Percentiles rank a stretch among this genome's conserved stretches.
These are phyloP conservation scores for Moringa oleifera DNA, from an alignment of 345 rosid genomes.

Conservation along the genomic window DNA sequence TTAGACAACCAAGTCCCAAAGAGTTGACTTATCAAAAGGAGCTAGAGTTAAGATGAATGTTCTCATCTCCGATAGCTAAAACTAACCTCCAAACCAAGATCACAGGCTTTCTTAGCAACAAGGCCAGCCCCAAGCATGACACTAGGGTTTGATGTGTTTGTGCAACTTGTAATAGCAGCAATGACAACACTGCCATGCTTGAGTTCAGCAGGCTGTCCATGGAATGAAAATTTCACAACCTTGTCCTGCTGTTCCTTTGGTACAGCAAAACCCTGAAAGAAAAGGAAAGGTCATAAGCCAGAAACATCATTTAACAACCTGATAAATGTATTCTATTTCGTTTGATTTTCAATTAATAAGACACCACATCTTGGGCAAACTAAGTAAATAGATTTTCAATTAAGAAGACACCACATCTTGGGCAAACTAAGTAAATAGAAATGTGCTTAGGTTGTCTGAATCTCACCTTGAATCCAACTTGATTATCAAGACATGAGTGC, in stretches of 20 bases:
- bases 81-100: slow-evolving; percentile 64
- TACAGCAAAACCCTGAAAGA: slow-evolving; percentile 63
- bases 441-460: background rate
- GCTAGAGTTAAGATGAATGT: background rate
- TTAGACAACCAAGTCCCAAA: background rate
- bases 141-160: slow-evolving; percentile 78
- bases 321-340: background rate
- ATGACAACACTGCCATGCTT: slow-evolving; percentile 74
- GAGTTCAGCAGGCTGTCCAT: slow-evolving; percentile 62
- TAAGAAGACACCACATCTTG: background rate
- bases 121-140: slow-evolving; percentile 84
- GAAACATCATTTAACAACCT: background rate
- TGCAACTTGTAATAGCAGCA: slow-evolving; percentile 80
- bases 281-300: background rate
- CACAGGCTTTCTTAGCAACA: slow-evolving; percentile 72
- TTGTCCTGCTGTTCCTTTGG: slow-evolving; percentile 60
- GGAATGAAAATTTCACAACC: slow-evolving; percentile 49
- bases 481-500: slow-evolving; percentile 75
- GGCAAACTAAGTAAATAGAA: background rate
- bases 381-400: background rate
- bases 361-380: background rate
- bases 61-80: background rate
- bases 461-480: slow-evolving; percentile 78
- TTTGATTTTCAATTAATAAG: background rate
- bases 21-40: background rate